A percentile compares a stretch with the other conserved stretches of the same genome.
Evolutionary conservation across 305 asterid genomes (phyloP).

Genomic region (Nicotiana rustica): DNA sequence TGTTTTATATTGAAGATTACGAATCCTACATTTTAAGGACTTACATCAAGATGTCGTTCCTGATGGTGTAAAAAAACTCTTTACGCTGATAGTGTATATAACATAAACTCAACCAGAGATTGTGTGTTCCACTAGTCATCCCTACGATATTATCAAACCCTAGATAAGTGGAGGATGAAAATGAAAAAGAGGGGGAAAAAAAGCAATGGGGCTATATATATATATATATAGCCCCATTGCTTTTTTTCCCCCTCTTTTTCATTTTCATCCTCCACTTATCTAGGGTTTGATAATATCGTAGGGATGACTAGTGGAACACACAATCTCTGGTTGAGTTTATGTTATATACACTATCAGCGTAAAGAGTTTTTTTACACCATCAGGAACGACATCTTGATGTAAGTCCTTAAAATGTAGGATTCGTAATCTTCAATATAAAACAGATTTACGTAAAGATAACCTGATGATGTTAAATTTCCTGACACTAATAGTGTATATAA

Average conservation of each 20-base stretch:
- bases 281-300: conserved; percentile 33
- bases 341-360: not conserved
- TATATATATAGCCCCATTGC: not conserved
- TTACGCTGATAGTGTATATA: not conserved
- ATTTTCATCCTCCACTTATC: conserved; percentile 35
- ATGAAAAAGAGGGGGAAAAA: not conserved
- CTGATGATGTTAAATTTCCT: not conserved
- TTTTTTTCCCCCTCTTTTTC: not conserved
- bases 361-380: not conserved
- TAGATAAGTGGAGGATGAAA: conserved; percentile 36
- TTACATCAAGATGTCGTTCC: not conserved
- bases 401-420: not conserved
- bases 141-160: conserved; percentile 30
- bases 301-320: no score
- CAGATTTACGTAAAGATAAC: not conserved
- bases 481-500: not conserved
- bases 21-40: not conserved
- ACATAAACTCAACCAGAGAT: not conserved
- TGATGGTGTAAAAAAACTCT: not conserved
- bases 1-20: not conserved
- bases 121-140: no score
- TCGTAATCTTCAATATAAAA: not conserved
- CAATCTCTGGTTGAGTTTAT: not conserved
- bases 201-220: not conserved
- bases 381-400: not conserved